These are phyloP conservation scores for Fusarium piperis DNA, from an alignment of 2,329 filamentous ascomycete genomes.

Conservation along the genomic window DNA sequence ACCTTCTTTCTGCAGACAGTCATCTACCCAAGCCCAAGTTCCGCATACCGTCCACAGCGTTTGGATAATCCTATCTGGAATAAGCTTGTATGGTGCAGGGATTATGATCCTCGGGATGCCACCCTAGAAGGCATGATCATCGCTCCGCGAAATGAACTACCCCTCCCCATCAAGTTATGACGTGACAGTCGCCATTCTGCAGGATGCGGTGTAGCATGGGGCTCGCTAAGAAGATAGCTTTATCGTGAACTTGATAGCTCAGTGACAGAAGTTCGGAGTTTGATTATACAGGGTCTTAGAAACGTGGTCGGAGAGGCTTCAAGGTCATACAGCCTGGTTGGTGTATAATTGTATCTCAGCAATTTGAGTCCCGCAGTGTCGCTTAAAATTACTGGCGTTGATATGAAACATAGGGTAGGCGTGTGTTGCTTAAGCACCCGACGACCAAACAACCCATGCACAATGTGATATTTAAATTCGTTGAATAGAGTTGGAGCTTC, in stretches of 20 bases:
- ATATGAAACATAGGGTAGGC: neutral
- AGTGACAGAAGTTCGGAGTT: neutral
- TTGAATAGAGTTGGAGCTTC: neutral
- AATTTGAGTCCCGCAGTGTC: neutral
- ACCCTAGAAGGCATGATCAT: neutral
- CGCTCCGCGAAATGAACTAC: neutral
- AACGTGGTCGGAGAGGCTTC: neutral
- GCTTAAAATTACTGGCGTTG: neutral
- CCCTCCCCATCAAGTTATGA: neutral
- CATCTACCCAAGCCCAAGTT: neutral
- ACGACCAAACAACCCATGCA: neutral
- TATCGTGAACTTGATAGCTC: neutral
- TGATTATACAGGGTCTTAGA: neutral
- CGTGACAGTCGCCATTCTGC: neutral
- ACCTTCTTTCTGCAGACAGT: neutral
- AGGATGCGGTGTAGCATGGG: neutral
- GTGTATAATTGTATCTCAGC: no score
- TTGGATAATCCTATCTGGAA: neutral
- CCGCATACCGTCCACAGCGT: neutral
- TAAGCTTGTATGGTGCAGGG: neutral
- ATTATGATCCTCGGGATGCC: neutral
- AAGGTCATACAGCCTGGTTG: neutral
- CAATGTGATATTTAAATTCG: neutral
- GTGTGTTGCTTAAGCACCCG: neutral
- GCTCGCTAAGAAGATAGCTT: neutral